Base-by-base conservation (phyloP, 106 monocot species). In the Posidonia australis region DNA sequence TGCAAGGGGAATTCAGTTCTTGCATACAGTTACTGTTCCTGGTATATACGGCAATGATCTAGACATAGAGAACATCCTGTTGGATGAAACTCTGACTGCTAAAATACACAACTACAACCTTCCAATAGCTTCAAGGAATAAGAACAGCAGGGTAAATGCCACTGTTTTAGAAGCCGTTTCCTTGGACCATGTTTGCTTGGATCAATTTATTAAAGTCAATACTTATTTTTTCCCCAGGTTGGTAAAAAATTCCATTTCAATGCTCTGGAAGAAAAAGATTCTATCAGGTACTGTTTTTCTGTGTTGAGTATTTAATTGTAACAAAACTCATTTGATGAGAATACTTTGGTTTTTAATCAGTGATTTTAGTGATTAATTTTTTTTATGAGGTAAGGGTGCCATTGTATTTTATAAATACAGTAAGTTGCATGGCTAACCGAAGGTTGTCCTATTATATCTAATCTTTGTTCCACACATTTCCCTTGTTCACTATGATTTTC, bases 31-130 rank as follows among this genome's bases (percentile, higher is more conserved):
- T 9, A 70, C 77, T 4, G 65, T 75, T n/a, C 90, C 89, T 52
- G 87, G 96, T 11, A 71, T 96, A 46, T 61, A 66, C 23, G 74
- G 82, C n/a, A 96, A 87, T 66, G 77, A 84, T 72, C 66, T 96
- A 13, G 72, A 58, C 25, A 84, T 81, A 0, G 84, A 87, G 54
- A 96, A 87, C 58, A 77, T 96, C 57, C 58, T 90, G 68, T 59
- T 96, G 51, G 90, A 96, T 73, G 77, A 84, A 68, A 90, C 84
- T 20, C 82, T 90, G 30, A 80, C 80, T 21, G 82, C 96, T 27
- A 96, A 96, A 70, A 90, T 96, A 67, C 76, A 78, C 46, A 87
- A 82, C 29, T 96, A 82, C 58, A 96, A 84, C 70, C 87, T 96
- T 24, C 90, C 96, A 13, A 45, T 72, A 21, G 53, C 70, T 0